phyloP scores from a whole-genome alignment of 768 basidiomycete species.

The Omphalotus guepiniiformis region DNA sequence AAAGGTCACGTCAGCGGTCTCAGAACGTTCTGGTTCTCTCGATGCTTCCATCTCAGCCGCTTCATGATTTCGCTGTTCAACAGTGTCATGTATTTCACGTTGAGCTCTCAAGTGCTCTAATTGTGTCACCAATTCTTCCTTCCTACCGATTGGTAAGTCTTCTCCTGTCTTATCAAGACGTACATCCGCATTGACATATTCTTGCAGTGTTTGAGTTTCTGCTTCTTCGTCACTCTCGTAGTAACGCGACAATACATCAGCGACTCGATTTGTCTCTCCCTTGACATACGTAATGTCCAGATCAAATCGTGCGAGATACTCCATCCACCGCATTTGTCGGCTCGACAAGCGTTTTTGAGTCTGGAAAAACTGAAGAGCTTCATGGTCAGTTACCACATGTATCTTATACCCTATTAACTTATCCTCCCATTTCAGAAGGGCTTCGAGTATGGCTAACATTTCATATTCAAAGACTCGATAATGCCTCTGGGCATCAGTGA shows the following conservation, averaged over 20 bases:
- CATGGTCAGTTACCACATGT: constrained; percentile 21
- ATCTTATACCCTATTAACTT: constrained; percentile 19
- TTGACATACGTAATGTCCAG: constrained; percentile 22
- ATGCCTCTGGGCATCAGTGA: constrained; percentile 19
- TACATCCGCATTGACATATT: constrained; percentile 19
- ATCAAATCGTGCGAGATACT: constrained; percentile 25
- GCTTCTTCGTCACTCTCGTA: constrained; percentile 21
- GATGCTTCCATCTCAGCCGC: background rate
- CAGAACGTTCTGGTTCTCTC: background rate
- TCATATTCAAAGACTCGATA: constrained; percentile 20
- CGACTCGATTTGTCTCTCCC: constrained; percentile 23
- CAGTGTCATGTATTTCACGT: background rate
- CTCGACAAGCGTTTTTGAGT: constrained; percentile 12
- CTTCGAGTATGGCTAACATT: constrained; percentile 13
- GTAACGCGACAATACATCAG: constrained; percentile 25
- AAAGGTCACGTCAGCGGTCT: background rate
- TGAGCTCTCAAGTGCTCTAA: background rate
- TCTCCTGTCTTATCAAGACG: constrained; percentile 15
- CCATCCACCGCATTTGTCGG: constrained; percentile 25
- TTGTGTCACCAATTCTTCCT: background rate
- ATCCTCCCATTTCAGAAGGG: constrained; percentile 24
- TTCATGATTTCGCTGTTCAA: background rate
- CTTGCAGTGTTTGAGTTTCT: constrained; percentile 13
- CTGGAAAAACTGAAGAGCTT: constrained; percentile 19
- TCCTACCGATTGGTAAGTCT: background rate